A percentile compares a stretch with the other conserved stretches of the same genome.
Evolutionary conservation across 2,329 filamentous ascomycete species (phyloP).

Genomic region (Ophiostoma australiae): DNA sequence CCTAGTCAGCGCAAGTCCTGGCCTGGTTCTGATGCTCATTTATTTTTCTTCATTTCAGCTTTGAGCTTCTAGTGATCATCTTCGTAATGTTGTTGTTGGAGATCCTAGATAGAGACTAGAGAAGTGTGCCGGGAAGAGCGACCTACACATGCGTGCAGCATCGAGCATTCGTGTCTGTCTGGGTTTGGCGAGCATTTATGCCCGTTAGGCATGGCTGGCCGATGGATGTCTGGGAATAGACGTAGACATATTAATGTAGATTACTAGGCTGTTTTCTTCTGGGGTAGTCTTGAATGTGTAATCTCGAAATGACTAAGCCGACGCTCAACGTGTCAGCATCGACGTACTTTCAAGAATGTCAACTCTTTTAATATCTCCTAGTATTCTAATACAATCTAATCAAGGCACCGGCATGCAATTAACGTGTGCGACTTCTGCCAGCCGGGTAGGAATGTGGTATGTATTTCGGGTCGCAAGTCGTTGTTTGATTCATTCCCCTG

Average conservation of each 20-base stretch:
- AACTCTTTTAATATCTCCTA: neutral
- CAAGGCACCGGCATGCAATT: neutral
- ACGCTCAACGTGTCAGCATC: neutral
- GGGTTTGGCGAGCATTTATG: neutral
- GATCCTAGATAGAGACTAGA: neutral
- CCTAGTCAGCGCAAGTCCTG: neutral
- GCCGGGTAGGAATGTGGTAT: neutral
- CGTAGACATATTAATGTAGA: neutral
- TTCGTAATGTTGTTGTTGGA: neutral
- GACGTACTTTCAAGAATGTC: neutral
- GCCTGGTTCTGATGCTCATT: too few species aligned
- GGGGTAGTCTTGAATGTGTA: neutral
- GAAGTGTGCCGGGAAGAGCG: neutral
- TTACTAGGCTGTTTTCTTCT: neutral
- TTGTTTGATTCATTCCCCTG: conserved; percentile 1
- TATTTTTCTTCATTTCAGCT: too few species aligned
- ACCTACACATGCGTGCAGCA: neutral
- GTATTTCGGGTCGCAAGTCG: neutral
- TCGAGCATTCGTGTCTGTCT: neutral
- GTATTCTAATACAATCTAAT: neutral
- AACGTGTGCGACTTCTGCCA: conserved; percentile 4
- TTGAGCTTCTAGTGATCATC: neutral
- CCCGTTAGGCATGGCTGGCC: neutral
- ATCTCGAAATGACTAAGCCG: neutral
- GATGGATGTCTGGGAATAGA: neutral